Percentiles rank a stretch among this genome's conserved stretches.
Conservation (phyloP, 805 yeast genomes). For the Maudiozyma saulgeensis region DNA sequence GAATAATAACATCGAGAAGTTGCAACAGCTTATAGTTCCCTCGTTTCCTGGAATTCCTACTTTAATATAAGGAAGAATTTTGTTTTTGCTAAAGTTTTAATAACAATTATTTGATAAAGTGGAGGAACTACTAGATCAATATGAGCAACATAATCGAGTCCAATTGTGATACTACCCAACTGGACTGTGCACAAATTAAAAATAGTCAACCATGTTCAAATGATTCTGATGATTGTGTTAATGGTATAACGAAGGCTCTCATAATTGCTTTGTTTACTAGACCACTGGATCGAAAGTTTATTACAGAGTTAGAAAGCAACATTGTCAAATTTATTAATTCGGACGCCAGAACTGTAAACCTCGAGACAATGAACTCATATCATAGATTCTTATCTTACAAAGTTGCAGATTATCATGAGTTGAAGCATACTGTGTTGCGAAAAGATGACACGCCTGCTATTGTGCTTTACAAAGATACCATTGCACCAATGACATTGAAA, state of each 20-base stretch:
- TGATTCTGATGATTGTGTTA: neutral
- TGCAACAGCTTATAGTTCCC: too few species aligned
- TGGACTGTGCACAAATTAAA: too few species aligned
- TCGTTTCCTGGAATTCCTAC: too few species aligned
- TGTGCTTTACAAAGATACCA: conserved; percentile 29
- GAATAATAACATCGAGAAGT: too few species aligned
- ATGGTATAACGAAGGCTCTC: conserved; percentile 25
- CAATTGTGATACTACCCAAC: too few species aligned
- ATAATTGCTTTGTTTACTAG: conserved; percentile 33
- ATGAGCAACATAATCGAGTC: too few species aligned
- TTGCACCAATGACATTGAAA: conserved; percentile 8
- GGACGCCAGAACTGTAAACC: conserved; percentile 32
- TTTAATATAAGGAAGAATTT: too few species aligned
- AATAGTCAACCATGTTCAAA: neutral
- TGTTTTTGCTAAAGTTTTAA: too few species aligned
- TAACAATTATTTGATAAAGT: too few species aligned
- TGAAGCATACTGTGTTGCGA: conserved; percentile 47
- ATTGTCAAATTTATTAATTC: conserved; percentile 37
- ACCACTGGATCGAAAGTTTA: conserved; percentile 40
- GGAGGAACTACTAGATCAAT: too few species aligned
- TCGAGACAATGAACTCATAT: conserved; percentile 57
- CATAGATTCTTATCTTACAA: conserved; percentile 61
- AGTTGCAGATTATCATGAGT: conserved; percentile 53
- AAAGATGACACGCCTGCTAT: conserved; percentile 31
- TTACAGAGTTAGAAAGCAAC: conserved; percentile 40